These are phyloP conservation scores for Pseudogymnoascus pannorum DNA, from an alignment of 2,329 filamentous ascomycete genomes.

Conservation along the genomic window DNA sequence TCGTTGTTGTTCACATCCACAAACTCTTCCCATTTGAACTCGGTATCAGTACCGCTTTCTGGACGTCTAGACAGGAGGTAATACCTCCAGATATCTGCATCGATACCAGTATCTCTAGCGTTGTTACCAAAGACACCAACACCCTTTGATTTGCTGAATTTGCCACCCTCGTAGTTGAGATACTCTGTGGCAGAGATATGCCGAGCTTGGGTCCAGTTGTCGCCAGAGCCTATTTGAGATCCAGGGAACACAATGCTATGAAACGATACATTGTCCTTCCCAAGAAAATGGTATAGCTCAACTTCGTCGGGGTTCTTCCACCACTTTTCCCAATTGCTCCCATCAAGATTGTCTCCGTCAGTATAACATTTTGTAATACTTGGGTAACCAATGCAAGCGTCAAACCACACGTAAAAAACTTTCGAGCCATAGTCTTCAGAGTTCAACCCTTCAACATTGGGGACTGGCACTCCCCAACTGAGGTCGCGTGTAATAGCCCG, in stretches of 20 bases:
- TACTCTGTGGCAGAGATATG: conserved; percentile 81
- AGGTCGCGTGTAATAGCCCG: conserved; percentile 67
- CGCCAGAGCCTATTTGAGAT: conserved; percentile 69
- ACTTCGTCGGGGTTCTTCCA: conserved; percentile 83
- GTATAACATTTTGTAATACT: conserved; percentile 85
- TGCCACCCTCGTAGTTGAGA: conserved; percentile 74
- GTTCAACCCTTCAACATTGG: conserved; percentile 34
- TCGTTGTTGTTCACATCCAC: conserved; percentile 77
- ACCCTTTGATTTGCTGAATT: conserved; percentile 81
- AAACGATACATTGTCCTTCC: conserved; percentile 72
- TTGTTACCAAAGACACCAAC: conserved; percentile 84
- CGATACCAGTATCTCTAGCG: conserved; percentile 75
- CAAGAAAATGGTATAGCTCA: conserved; percentile 83
- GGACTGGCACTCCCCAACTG: conserved; percentile 37
- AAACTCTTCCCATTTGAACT: conserved; percentile 79
- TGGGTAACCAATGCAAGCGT: conserved; percentile 80
- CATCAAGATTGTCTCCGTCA: conserved; percentile 30
- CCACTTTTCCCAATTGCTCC: conserved; percentile 78
- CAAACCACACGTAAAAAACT: conserved; percentile 76
- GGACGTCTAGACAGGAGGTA: conserved; percentile 77
- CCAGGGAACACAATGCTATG: conserved; percentile 83
- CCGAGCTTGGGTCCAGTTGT: conserved; percentile 80
- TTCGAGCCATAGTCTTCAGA: conserved; percentile 45
- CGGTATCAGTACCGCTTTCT: conserved; percentile 68
- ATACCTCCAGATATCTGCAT: conserved; percentile 81